These are phyloP conservation scores for Ascocoryne sarcoides DNA, from an alignment of 2,329 filamentous ascomycete genomes.

Conservation along the genomic window DNA sequence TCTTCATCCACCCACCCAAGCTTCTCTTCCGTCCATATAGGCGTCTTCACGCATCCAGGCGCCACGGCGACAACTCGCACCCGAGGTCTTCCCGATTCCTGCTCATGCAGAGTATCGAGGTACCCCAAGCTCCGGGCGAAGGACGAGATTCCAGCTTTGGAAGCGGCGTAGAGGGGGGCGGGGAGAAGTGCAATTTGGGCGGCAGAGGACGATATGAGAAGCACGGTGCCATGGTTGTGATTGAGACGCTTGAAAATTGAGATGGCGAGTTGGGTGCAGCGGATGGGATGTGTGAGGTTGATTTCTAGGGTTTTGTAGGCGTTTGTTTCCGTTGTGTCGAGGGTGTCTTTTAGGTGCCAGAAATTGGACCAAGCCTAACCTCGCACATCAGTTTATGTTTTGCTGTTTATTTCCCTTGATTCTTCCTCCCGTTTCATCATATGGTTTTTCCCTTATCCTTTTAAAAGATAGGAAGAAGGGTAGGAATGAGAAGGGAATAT, in stretches of 20 bases:
- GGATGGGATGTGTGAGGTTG: constrained; percentile 43
- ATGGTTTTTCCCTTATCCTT: too few species aligned
- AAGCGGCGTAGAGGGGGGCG: constrained; percentile 36
- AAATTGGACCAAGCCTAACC: constrained; percentile 32
- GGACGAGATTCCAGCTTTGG: constrained; percentile 38
- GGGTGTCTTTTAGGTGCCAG: constrained; percentile 34
- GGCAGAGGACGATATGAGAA: constrained; percentile 40
- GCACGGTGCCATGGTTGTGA: constrained; percentile 12
- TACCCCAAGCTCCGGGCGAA: constrained; percentile 33
- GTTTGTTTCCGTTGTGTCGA: constrained; percentile 29
- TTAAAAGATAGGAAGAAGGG: background rate
- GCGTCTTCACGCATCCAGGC: constrained; percentile 32
- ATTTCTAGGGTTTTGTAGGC: constrained; percentile 37
- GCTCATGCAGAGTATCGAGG: constrained; percentile 7
- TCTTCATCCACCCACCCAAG: constrained; percentile 9
- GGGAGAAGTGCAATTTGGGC: constrained; percentile 32
- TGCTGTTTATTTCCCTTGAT: too few species aligned
- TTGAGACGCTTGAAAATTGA: constrained; percentile 33
- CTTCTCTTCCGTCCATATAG: constrained; percentile 14
- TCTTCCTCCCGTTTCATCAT: too few species aligned
- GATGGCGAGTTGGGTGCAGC: constrained; percentile 40
- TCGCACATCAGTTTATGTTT: too few species aligned
- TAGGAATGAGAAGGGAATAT: background rate
- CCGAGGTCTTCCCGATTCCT: background rate
- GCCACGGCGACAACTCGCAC: constrained; percentile 36